Percentiles rank a stretch among this genome's conserved stretches.
Conservation (phyloP, 495 filamentous ascomycete genomes). For the Saxispiralis lemnorum region DNA sequence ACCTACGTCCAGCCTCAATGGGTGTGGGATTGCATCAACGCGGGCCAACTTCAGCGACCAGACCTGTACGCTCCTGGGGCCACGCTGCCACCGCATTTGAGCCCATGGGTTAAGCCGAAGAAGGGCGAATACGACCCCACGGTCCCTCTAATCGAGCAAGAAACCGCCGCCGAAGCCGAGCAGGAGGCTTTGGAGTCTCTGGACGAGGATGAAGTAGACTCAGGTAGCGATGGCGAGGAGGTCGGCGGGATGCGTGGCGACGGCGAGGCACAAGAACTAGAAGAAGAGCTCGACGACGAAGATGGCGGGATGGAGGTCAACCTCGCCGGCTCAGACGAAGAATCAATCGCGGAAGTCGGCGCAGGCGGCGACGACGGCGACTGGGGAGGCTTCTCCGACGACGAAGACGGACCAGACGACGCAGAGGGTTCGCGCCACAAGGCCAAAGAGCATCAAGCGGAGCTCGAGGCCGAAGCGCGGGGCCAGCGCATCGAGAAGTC, state of each 20-base stretch:
- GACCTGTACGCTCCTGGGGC: slow-evolving; percentile 83
- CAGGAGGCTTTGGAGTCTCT: slow-evolving; percentile 35
- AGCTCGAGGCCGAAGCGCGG: slow-evolving; percentile 76
- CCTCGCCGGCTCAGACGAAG: slow-evolving; percentile 28
- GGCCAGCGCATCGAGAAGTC: slow-evolving; percentile 24
- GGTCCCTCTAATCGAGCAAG: slow-evolving; percentile 52
- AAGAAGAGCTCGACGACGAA: slow-evolving; percentile 23
- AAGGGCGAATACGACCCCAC: slow-evolving; percentile 81
- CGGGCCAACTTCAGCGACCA: slow-evolving; percentile 65
- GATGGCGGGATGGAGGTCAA: slow-evolving; percentile 41
- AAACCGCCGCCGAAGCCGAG: slow-evolving; percentile 65
- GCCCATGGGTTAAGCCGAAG: slow-evolving; percentile 80
- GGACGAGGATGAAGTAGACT: slow-evolving; percentile 24
- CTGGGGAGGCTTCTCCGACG: slow-evolving; percentile 32
- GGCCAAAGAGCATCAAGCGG: slow-evolving; percentile 53
- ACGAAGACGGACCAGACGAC: slow-evolving; percentile 31
- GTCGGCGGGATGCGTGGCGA: slow-evolving; percentile 20
- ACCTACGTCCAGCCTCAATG: slow-evolving; percentile 94
- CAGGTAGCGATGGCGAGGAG: slow-evolving; percentile 27
- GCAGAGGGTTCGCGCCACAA: slow-evolving; percentile 31
- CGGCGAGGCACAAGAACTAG: slow-evolving; percentile 21
- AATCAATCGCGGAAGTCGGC: slow-evolving; percentile 27
- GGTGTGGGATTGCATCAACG: slow-evolving; percentile 93
- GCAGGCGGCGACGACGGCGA: slow-evolving; percentile 17
- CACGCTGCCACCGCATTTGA: slow-evolving; percentile 78